Evolutionary conservation across 331 rosid species (phyloP), one percentile per base, ranked within the genome.

Genomic region (Dryas integrifolia): DNA sequence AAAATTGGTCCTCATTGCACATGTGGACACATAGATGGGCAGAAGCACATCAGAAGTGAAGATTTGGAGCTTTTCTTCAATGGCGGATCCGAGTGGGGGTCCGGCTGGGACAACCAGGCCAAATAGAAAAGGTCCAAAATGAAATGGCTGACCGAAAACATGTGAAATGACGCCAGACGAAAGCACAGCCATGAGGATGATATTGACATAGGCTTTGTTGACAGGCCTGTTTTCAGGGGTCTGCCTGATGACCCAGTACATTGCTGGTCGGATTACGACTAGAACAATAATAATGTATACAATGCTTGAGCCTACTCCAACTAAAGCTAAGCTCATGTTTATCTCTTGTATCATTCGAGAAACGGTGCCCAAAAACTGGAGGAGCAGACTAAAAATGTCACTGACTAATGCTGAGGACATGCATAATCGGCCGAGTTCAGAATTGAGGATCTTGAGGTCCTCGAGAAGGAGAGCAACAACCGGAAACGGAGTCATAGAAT

Each of bases 41-140:
- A 79, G 26, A 39, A 82, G 56, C 24, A 86, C 67, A 9, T 76
- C 80, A 0, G 65, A 68, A 16, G n/a, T 13, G 57, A 86, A 75
- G 72, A 65, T 12, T 26, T 79, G 76, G 45, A 86, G 40, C 44
- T 77, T 82, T 30, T 83, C 80, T 0, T 86, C 76, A 44, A 89
- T 11, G 5, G 86, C 77, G 12, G 87, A 72, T 18, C 88, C 95
- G 10, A 83, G 6, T 0, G 88, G 88, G 18, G 84, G 85, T 72
- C 95, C 95, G n/a, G 77, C 85, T 0, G 91, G 91, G 1, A 89
- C 81, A 0, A 77, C 70, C 72, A 89, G 64, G 7, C 95, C 95
- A 8, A 81, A 5, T 0, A 89, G 1, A 0, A 61, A 15, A 0
- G 86, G n/a, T 3, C 91, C 89, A 4, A 50, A 56, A 40, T 73